Evolutionary conservation across 192 early-diverging fungal genomes (phyloP), one percentile per base, ranked within the genome.

Genomic region (Backusella westeae): DNA sequence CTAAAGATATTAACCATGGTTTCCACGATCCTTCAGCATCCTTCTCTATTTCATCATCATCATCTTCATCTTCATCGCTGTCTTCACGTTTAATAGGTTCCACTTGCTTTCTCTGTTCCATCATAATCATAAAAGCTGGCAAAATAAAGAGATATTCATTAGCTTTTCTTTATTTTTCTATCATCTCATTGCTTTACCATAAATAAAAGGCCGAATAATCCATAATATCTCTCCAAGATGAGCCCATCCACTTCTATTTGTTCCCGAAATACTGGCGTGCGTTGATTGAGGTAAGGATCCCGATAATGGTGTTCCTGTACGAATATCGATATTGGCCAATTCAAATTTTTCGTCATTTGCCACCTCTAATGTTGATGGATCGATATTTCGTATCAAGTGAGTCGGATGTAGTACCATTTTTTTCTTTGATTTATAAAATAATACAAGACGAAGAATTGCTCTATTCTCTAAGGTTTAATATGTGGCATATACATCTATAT

Each of bases 191-290:
- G 0, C 1, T 23, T 67, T 78, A 78, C 77, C 77, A 53, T 78
- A 78, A 49, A 78, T 34, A n/a, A 78, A 52, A n/a, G 77, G 77
- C 10, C 77, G 59, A 26, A 73, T 34, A 4, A 72, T 78, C 77
- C 77, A 78, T 29, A 72, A 35, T 44, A 78, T 52, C 49, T 78
- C 77, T 15, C 71, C 71, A 29, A 78, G 17, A 26, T 73, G 53
- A 1, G 23, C 63, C 71, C 42, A 73, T 1, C 32, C 71, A 66
- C 3, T 68, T 66, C 65, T 69, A 75, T 21, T 34, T 53, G 41
- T 26, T 19, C 71, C 34, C 9, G 46, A 15, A 26, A 39, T 41
- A 12, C 14, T 39, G 6, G 7, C 19, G 41, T 69, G 38, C 2
- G 39, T 41, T 52, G 49, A 53, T 8, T 56, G n/a, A 1, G 35